Evolutionary conservation across 148 eudicot genomes (phyloP).

Genomic region (Fagopyrum homotropicum): DNA sequence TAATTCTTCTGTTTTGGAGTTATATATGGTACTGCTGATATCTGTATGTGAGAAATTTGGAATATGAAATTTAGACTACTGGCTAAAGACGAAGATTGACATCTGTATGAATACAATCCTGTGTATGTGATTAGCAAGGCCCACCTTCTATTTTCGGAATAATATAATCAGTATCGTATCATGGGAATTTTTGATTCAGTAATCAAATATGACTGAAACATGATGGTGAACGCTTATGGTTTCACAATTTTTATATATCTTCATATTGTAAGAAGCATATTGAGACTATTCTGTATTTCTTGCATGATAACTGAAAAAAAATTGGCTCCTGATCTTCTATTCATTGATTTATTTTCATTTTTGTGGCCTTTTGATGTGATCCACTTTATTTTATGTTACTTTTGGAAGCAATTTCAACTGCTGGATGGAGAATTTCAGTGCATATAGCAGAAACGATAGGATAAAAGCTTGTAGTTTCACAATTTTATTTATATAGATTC

Average conservation of each 20-base stretch:
- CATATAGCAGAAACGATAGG: neutral
- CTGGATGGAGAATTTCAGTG: neutral
- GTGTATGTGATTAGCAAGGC: neutral
- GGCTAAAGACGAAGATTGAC: neutral
- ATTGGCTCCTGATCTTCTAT: too few species aligned
- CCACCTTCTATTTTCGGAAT: neutral
- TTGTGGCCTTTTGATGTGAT: too few species aligned
- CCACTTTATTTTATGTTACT: too few species aligned
- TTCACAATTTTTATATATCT: neutral
- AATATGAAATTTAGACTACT: neutral
- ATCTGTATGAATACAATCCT: neutral
- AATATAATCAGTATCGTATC: neutral
- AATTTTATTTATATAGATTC: neutral
- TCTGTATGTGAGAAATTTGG: neutral
- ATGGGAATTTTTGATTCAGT: neutral
- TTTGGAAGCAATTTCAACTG: too few species aligned
- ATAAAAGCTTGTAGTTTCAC: neutral
- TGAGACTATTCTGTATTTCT: neutral
- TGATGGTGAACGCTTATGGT: neutral
- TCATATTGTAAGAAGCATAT: neutral
- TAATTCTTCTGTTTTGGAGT: neutral
- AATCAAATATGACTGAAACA: neutral
- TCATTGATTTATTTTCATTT: too few species aligned
- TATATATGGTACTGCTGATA: neutral
- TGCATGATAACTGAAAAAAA: neutral